Conservation (phyloP, 768 basidiomycete genomes). For the Leccinum olivaceopallidum region DNA sequence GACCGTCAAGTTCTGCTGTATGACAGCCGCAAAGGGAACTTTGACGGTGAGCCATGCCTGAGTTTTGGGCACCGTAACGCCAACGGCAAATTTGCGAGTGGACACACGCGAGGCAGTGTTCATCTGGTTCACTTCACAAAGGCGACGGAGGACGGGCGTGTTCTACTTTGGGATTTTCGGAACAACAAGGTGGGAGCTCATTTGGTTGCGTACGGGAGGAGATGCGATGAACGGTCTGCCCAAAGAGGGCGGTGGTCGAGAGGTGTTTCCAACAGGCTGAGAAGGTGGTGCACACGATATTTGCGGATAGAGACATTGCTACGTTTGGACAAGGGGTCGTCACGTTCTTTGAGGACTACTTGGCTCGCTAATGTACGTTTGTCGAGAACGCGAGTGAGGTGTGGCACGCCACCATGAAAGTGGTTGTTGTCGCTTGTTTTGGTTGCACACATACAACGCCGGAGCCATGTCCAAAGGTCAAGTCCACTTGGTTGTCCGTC, state of each 20-base stretch:
- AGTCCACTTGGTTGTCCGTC: slow-evolving; percentile 76
- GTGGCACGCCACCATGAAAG: slow-evolving; percentile 14
- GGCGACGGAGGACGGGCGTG: slow-evolving; percentile 44
- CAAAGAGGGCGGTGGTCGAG: slow-evolving; percentile 39
- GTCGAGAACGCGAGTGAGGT: slow-evolving; percentile 11
- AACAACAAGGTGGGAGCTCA: slow-evolving; percentile 41
- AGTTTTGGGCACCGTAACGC: slow-evolving; percentile 44
- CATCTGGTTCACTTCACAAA: slow-evolving; percentile 44
- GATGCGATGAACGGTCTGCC: slow-evolving; percentile 21
- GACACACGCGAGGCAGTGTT: slow-evolving; percentile 41
- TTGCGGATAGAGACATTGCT: slow-evolving; percentile 40
- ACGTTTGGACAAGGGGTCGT: slow-evolving; percentile 42
- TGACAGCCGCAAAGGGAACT: slow-evolving; percentile 43
- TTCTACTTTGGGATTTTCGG: slow-evolving; percentile 52
- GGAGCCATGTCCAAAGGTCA: slow-evolving; percentile 65
- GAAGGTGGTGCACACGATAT: slow-evolving; percentile 41
- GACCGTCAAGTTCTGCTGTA: slow-evolving; percentile 51
- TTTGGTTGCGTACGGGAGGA: slow-evolving; percentile 13
- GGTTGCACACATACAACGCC: slow-evolving; percentile 7
- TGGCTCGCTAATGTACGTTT: slow-evolving; percentile 18
- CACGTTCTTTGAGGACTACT: slow-evolving; percentile 38
- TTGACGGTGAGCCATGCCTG: slow-evolving; percentile 41
- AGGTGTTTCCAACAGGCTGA: slow-evolving; percentile 34
- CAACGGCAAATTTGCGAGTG: slow-evolving; percentile 23
- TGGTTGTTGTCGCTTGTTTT: slow-evolving; percentile 25